phyloP scores from a whole-genome alignment of 768 basidiomycete species.

The Amanita pallidorosea region DNA sequence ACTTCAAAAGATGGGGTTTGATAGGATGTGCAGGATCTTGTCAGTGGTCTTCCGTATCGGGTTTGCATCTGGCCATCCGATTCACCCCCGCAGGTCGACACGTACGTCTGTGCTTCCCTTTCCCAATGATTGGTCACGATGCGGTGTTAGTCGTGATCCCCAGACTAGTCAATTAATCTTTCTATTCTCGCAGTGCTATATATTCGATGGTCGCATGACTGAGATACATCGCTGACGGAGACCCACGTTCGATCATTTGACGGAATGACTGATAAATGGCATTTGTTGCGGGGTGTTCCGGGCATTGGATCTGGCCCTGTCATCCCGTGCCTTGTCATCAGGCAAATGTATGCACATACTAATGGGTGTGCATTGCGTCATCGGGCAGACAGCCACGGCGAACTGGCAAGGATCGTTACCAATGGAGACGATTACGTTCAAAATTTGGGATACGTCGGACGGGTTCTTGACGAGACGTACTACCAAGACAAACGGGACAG shows the following conservation, averaged over 20 bases:
- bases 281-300: conserved; percentile 1
- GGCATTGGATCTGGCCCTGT: background rate
- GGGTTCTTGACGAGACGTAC: conserved; percentile 53
- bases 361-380: no score
- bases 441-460: conserved; percentile 49
- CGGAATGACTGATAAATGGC: conserved; percentile 1
- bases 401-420: conserved; percentile 62
- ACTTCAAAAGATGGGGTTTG: conserved; percentile 63
- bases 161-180: background rate
- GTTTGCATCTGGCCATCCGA: conserved; percentile 65
- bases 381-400: conserved; percentile 45
- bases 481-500: conserved; percentile 64
- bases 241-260: background rate
- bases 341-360: background rate
- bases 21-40: conserved; percentile 79
- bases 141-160: background rate
- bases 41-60: conserved; percentile 77
- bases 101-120: conserved; percentile 25
- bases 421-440: conserved; percentile 51
- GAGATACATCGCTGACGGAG: background rate
- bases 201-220: background rate
- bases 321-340: background rate
- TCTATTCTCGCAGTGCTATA: background rate
- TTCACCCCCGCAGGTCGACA: conserved; percentile 62
- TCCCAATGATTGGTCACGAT: background rate